These are phyloP conservation scores for Syncephalastrum sp. DNA, from an alignment of 371 early-diverging fungal species.

Conservation along the genomic window DNA sequence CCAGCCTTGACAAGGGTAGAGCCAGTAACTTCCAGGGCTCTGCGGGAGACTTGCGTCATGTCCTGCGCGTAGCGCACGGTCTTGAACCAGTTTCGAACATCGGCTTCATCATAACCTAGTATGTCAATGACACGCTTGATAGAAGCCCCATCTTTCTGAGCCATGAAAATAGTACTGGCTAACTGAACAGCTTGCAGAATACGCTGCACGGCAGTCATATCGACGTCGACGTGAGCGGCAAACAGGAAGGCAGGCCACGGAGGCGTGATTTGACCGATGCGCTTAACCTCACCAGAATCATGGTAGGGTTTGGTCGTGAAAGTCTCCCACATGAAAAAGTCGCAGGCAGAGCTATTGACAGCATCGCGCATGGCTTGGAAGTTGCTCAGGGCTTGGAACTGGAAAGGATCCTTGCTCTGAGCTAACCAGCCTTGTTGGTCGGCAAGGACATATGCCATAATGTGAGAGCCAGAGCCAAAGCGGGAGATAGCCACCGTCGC, in stretches of 20 bases:
- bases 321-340: constrained; percentile 87
- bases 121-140: constrained; percentile 52
- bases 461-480: constrained; percentile 81
- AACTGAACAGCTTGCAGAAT: constrained; percentile 46
- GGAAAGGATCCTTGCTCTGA: constrained; percentile 36
- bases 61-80: constrained; percentile 62
- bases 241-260: constrained; percentile 89
- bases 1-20: constrained; percentile 58
- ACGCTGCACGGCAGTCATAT: constrained; percentile 28
- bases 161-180: constrained; percentile 52
- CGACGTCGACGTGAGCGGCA: constrained; percentile 61
- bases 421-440: constrained; percentile 69
- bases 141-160: constrained; percentile 46
- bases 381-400: constrained; percentile 67
- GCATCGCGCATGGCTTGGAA: constrained; percentile 76
- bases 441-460: constrained; percentile 80
- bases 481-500: constrained; percentile 74
- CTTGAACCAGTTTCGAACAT: constrained; percentile 73
- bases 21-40: constrained; percentile 51
- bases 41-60: constrained; percentile 45
- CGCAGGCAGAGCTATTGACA: constrained; percentile 57
- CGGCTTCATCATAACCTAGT: constrained; percentile 61
- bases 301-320: constrained; percentile 86
- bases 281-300: constrained; percentile 66
- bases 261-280: constrained; percentile 76